Evolutionary conservation across 768 basidiomycete genomes (phyloP), one percentile per base, ranked within the genome.

Genomic region (Boletales sp.): DNA sequence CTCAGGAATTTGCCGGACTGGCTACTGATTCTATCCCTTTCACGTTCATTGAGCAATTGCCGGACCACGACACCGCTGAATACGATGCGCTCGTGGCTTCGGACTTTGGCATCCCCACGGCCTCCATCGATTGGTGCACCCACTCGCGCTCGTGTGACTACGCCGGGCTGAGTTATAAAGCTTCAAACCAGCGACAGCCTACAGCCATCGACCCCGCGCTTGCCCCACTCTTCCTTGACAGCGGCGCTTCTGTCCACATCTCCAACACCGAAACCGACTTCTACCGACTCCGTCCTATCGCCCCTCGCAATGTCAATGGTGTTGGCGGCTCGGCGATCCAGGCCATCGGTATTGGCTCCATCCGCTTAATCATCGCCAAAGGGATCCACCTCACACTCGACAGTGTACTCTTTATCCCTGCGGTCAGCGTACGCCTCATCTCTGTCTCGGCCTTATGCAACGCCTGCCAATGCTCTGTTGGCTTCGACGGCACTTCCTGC

Each of bases 351-450:
- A 46, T 59, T 38, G 58, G 62, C 1, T 43, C 44, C 17, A 42
- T 60, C 8, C 18, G 27, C 9, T 30, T 55, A 1, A 18, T 47
- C 15, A 17, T 55, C 5, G 42, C 46, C 2, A 51, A 52, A n/a
- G 50, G 50, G 0, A 45, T 49, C n/a, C 43, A 48, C 8, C 21
- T 65, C 21, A 51, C 36, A 0, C 49, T 67, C 1, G 6, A 52
- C 4, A 31, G 62, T 40, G 54, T 55, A 2, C 56, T 65, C 0
- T 63, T 55, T 34, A 53, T 64, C 11, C 66, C 66, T 32, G 47
- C 52, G 5, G 54, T 61, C 1, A 54, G 59, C 11, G 57, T 68
- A 5, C 43, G 43, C 14, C 60, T 66, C 5, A 51, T 69, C 4
- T 69, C 63, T 5, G 51, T 69, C 3, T 49, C 54, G 7, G 3